Conservation (phyloP, 176 grass and related monocot genomes). For the Phyllostachys edulis region DNA sequence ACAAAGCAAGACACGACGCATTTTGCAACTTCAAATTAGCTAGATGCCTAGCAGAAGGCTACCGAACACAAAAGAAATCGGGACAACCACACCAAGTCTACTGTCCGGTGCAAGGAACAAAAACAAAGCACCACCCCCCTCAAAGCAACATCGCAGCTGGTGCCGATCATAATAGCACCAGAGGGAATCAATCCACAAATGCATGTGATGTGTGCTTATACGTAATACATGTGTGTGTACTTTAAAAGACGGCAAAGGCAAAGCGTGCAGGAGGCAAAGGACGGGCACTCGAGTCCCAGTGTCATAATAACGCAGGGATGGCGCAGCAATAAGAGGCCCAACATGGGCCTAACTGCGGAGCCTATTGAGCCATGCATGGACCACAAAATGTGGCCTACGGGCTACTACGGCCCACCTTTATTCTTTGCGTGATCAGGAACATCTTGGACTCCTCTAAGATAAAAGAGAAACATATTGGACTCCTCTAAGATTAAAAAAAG, state of each 20-base stretch:
- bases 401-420: conserved; percentile 15
- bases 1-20: conserved; percentile 8
- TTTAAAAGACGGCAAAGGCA: conserved; percentile 36
- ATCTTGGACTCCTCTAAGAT: neutral
- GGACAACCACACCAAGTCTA: conserved; percentile 12
- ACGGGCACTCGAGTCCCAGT: conserved; percentile 27
- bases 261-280: conserved; percentile 18
- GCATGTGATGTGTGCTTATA: conserved; percentile 29
- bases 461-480: neutral
- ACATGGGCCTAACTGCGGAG: neutral
- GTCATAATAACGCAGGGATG: conserved; percentile 12
- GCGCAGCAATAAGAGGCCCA: conserved; percentile 18
- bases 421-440: conserved; percentile 12
- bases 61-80: neutral
- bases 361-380: conserved; percentile 19
- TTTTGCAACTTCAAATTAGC: neutral
- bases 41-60: conserved; percentile 9
- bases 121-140: conserved; percentile 15
- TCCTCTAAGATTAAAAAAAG: too few relatives aligned
- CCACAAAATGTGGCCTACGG: conserved; percentile 3
- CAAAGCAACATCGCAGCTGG: conserved; percentile 18
- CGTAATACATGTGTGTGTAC: neutral
- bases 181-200: neutral
- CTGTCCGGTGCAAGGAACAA: conserved; percentile 39
- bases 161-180: conserved; percentile 31